Percentiles rank a stretch among this genome's conserved stretches.
These are phyloP conservation scores for Lodderomyces theae DNA, from an alignment of 1,139 yeast genomes.

Conservation along the genomic window DNA sequence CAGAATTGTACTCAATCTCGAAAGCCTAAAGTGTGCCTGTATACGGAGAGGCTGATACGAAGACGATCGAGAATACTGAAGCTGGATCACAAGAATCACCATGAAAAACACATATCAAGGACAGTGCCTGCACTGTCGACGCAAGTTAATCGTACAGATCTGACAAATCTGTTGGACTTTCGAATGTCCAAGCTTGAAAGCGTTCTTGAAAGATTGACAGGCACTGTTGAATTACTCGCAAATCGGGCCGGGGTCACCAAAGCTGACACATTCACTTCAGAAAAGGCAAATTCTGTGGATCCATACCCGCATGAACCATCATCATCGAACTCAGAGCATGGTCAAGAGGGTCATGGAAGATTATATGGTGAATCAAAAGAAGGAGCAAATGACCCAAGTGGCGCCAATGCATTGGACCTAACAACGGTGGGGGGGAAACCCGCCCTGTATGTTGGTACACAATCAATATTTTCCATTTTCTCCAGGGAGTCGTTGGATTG, in stretches of 20 bases:
- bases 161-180: constrained; percentile 18
- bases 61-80: constrained; percentile 12
- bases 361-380: background rate
- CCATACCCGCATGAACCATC: background rate
- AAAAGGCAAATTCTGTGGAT: background rate
- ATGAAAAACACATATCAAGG: constrained; percentile 1
- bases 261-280: background rate
- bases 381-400: background rate
- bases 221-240: constrained; percentile 10
- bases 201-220: constrained; percentile 20
- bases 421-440: background rate
- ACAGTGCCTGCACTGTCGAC: background rate
- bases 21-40: constrained; percentile 24
- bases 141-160: background rate
- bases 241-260: background rate
- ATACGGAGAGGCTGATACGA: constrained; percentile 23
- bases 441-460: constrained; percentile 32
- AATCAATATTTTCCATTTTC: constrained; percentile 37
- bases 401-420: background rate
- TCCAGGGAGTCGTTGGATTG: constrained; percentile 36
- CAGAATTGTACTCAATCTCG: constrained; percentile 34
- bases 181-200: constrained; percentile 25
- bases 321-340: background rate
- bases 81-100: constrained; percentile 8
- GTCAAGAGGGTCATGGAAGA: background rate